Conservation (phyloP, 2,329 filamentous ascomycete species). For the Stagonosporopsis vannaccii region DNA sequence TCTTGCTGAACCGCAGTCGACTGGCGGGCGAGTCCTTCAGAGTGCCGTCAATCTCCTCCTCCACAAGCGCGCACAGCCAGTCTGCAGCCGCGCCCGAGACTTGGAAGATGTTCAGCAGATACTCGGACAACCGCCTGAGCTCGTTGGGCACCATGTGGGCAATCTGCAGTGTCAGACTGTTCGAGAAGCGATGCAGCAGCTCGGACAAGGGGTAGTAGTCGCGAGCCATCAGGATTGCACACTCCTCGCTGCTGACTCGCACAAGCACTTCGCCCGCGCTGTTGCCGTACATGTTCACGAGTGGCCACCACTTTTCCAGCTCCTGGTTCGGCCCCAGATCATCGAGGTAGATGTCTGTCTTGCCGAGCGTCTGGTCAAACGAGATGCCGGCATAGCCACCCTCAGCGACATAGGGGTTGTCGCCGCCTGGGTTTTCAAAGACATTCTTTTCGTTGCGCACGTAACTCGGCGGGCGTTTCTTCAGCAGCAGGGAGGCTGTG, state of each 20-base stretch:
- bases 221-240: slow-evolving; percentile 83
- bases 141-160: slow-evolving; percentile 79
- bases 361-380: slow-evolving; percentile 65
- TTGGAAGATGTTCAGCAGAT: slow-evolving; percentile 93
- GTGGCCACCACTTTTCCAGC: slow-evolving; percentile 84
- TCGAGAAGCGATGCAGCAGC: slow-evolving; percentile 82
- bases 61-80: slow-evolving; percentile 91
- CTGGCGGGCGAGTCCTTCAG: slow-evolving; percentile 79
- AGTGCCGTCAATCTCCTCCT: slow-evolving; percentile 96
- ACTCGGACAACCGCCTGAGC: slow-evolving; percentile 81
- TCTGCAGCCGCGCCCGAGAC: slow-evolving; percentile 83
- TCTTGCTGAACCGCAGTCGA: slow-evolving; percentile 72
- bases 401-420: slow-evolving; percentile 44
- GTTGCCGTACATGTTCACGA: slow-evolving; percentile 78
- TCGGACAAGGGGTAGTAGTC: slow-evolving; percentile 87
- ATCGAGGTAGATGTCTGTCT: slow-evolving; percentile 82
- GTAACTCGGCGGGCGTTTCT: slow-evolving; percentile 61
- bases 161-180: slow-evolving; percentile 84
- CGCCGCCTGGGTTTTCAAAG: slow-evolving; percentile 46
- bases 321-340: slow-evolving; percentile 79
- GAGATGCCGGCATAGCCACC: slow-evolving; percentile 56
- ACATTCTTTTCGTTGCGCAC: slow-evolving; percentile 45
- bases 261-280: slow-evolving; percentile 84
- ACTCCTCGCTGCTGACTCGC: slow-evolving; percentile 83
- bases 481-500: slow-evolving; percentile 74